Conservation (phyloP, 2,329 filamentous ascomycete species). For the Seiridium cupressi region DNA sequence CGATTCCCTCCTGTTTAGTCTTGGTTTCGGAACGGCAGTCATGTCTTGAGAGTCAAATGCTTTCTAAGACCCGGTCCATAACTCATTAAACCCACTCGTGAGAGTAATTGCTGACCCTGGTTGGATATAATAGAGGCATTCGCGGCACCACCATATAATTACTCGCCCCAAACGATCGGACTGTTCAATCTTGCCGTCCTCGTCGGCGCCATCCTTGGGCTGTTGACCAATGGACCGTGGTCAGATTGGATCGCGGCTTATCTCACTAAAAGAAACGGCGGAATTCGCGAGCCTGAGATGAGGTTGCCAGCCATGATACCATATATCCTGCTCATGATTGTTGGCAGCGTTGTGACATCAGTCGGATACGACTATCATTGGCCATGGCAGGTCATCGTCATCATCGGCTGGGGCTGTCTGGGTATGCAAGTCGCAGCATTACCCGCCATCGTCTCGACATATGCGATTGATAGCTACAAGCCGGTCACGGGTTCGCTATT, state of each 20-base stretch:
- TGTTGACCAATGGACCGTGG: conserved; percentile 39
- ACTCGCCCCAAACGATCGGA: conserved; percentile 31
- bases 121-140: conserved; percentile 32
- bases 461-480: conserved; percentile 64
- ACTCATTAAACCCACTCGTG: no score
- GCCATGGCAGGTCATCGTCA: conserved; percentile 46
- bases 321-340: conserved; percentile 41
- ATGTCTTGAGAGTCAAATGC: no score
- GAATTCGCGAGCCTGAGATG: conserved; percentile 48
- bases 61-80: no score
- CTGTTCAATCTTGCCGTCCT: conserved; percentile 48
- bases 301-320: conserved; percentile 41
- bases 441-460: conserved; percentile 56
- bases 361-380: conserved; percentile 46
- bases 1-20: no score
- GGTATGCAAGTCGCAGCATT: conserved; percentile 42
- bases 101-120: no score
- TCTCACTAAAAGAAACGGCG: conserved; percentile 39
- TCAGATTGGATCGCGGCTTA: conserved; percentile 40
- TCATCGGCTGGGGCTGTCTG: conserved; percentile 41
- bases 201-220: conserved; percentile 37
- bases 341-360: conserved; percentile 43
- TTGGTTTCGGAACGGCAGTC: no score
- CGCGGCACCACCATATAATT: conserved; percentile 22
- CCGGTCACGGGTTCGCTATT: conserved; percentile 59